Evolutionary conservation across 495 filamentous ascomycete species (phyloP).

Genomic region (Penicillium canescens): DNA sequence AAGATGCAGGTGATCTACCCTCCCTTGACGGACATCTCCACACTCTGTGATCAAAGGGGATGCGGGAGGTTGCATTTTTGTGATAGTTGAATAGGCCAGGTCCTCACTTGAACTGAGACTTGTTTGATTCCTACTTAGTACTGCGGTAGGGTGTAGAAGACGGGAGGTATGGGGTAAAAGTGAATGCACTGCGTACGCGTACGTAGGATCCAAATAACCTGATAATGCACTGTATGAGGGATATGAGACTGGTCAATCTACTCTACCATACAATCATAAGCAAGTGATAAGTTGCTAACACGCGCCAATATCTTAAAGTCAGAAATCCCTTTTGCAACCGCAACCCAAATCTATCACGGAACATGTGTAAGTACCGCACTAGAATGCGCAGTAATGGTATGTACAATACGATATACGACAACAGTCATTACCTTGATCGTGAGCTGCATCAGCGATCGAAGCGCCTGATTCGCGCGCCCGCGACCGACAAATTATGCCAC

Average conservation of each 20-base stretch:
- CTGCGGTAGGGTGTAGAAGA: no score
- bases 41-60: neutral
- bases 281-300: neutral
- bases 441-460: slow-evolving; percentile 11
- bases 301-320: neutral
- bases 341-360: neutral
- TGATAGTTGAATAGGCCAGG: neutral
- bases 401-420: neutral
- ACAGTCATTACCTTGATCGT: neutral
- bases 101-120: slow-evolving; percentile 8
- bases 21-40: slow-evolving; percentile 1
- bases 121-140: no score
- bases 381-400: neutral
- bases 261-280: no score
- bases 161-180: no score
- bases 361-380: neutral
- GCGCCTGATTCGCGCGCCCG: slow-evolving; percentile 9
- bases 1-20: slow-evolving; percentile 7
- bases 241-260: no score
- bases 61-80: slow-evolving; percentile 11
- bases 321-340: slow-evolving; percentile 1
- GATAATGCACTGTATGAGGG: no score
- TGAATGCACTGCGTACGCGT: no score
- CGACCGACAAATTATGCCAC: slow-evolving; percentile 9
- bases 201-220: no score